phyloP scores from a whole-genome alignment of 495 filamentous ascomycete genomes.

The Penicillium alfredii region DNA sequence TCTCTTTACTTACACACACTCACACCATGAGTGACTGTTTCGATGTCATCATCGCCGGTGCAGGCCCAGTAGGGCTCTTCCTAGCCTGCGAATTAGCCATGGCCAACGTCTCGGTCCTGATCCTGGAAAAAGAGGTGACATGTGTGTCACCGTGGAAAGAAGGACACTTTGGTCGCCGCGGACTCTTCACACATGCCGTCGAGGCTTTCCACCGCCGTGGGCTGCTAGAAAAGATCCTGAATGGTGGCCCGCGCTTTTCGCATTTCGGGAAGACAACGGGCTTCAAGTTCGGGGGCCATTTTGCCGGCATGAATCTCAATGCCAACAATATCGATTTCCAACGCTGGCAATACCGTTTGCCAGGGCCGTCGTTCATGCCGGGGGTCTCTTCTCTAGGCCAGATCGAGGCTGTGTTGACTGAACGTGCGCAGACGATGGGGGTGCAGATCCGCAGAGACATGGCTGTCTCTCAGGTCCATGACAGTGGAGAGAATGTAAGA shows the following conservation, averaged over 20 bases:
- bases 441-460: slow-evolving; percentile 22
- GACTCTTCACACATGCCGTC: slow-evolving; percentile 23
- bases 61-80: slow-evolving; percentile 11
- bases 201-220: slow-evolving; percentile 31
- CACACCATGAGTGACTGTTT: no score
- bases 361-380: slow-evolving; percentile 12
- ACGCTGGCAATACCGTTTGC: slow-evolving; percentile 22
- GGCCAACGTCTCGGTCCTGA: slow-evolving; percentile 16
- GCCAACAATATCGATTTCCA: slow-evolving; percentile 19
- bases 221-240: slow-evolving; percentile 17
- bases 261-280: slow-evolving; percentile 3
- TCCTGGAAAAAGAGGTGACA: slow-evolving; percentile 19
- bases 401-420: slow-evolving; percentile 15
- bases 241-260: neutral
- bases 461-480: slow-evolving; percentile 6
- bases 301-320: slow-evolving; percentile 24
- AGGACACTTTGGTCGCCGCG: slow-evolving; percentile 15
- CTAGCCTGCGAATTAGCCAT: slow-evolving; percentile 22
- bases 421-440: slow-evolving; percentile 19
- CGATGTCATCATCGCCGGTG: slow-evolving; percentile 10
- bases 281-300: slow-evolving; percentile 24
- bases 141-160: slow-evolving; percentile 17
- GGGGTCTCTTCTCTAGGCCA: slow-evolving; percentile 4
- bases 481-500: slow-evolving; percentile 1
- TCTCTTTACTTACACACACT: no score